A percentile compares a stretch with the other conserved stretches of the same genome.
Conservation (phyloP, 345 rosid genomes). For the Cardamine chenopodiifolia region DNA sequence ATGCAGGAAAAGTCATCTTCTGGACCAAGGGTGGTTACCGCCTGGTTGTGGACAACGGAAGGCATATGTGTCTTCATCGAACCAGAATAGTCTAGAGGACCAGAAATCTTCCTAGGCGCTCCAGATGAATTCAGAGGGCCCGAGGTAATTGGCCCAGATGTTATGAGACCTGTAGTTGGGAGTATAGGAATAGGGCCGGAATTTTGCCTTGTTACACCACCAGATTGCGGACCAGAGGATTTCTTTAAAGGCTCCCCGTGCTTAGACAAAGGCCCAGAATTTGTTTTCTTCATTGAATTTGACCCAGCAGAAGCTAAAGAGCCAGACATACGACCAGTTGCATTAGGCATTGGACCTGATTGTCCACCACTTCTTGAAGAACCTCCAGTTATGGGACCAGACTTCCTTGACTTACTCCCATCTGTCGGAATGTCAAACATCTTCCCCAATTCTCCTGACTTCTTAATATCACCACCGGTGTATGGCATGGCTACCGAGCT, state of each 20-base stretch:
- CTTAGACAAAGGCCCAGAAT: conserved; percentile 90
- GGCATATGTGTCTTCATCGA: conserved; percentile 66
- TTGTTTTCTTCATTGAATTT: conserved; percentile 83
- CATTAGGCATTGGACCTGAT: conserved; percentile 87
- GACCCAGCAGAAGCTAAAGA: conserved; percentile 70
- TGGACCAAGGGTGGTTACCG: conserved; percentile 76
- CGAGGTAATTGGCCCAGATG: conserved; percentile 94
- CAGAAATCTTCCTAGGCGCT: conserved; percentile 88
- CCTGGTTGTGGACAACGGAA: conserved; percentile 76
- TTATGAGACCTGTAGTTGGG: conserved; percentile 94
- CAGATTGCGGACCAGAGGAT: conserved; percentile 98
- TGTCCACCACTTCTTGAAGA: conserved; percentile 85
- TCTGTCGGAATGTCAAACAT: conserved; percentile 94
- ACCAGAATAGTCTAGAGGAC: conserved; percentile 86
- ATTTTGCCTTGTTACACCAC: conserved; percentile 88
- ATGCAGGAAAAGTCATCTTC: conserved; percentile 87
- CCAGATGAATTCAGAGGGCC: conserved; percentile 92
- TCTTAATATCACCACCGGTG: conserved; percentile 96
- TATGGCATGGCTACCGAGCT: conserved; percentile 94
- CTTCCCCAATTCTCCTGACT: conserved; percentile 95
- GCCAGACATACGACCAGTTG: conserved; percentile 82
- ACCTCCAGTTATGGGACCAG: conserved; percentile 81
- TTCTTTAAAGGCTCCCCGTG: conserved; percentile 94
- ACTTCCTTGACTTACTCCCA: conserved; percentile 93
- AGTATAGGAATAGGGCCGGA: conserved; percentile 92